Percentiles rank a stretch among this genome's conserved stretches.
These are phyloP conservation scores for Trametes villosa DNA, from an alignment of 768 basidiomycete genomes.

Conservation along the genomic window DNA sequence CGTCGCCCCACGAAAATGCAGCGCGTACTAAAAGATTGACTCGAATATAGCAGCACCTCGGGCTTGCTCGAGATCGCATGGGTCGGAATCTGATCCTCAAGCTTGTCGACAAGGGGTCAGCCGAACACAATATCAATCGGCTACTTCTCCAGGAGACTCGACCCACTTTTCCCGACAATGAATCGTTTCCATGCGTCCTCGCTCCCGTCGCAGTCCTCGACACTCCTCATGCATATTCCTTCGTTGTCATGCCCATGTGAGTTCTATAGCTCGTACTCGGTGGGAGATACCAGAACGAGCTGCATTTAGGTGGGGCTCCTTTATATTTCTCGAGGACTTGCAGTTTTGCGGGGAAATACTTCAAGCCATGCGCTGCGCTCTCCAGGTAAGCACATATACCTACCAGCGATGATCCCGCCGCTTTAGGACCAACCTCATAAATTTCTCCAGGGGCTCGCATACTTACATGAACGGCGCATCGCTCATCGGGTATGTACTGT, in stretches of 20 bases:
- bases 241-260: constrained; percentile 1
- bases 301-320: background rate
- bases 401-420: too few relatives aligned
- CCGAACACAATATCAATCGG: too few relatives aligned
- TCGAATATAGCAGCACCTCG: too few relatives aligned
- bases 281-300: too few relatives aligned
- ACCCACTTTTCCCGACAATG: too few relatives aligned
- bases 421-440: background rate
- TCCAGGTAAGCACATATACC: background rate
- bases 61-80: too few relatives aligned
- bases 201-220: background rate
- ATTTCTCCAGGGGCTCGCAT: background rate
- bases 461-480: background rate
- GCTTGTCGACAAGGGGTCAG: too few relatives aligned
- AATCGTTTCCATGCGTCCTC: background rate
- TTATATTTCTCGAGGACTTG: background rate
- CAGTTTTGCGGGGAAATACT: background rate
- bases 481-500: background rate
- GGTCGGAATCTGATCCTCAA: too few relatives aligned
- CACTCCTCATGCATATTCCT: background rate
- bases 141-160: too few relatives aligned
- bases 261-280: background rate
- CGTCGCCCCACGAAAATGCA: too few relatives aligned
- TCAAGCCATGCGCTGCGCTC: background rate
- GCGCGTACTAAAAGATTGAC: too few relatives aligned